Percentiles rank a stretch among this genome's conserved stretches.
Conservation (phyloP, 1,284 basidiomycete genomes). For the Neonothopanus nambi region DNA sequence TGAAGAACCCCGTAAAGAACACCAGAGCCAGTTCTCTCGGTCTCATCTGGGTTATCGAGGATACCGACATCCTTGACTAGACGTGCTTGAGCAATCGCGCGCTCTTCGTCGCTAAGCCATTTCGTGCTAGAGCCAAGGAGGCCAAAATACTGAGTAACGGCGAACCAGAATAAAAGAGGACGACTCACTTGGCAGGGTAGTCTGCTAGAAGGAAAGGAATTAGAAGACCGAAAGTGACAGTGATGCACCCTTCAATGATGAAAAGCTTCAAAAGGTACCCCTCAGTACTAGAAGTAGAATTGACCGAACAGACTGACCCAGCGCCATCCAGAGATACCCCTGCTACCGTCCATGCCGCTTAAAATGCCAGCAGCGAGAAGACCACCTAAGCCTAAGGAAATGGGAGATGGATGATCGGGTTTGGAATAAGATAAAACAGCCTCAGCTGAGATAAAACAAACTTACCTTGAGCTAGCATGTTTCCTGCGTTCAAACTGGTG, state of each 20-base stretch:
- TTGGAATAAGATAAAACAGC: too few relatives aligned
- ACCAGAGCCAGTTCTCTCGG: conserved; percentile 18
- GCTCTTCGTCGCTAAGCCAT: conserved; percentile 18
- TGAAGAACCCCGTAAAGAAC: conserved; percentile 31
- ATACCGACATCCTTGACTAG: conserved; percentile 20
- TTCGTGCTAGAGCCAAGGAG: too few relatives aligned
- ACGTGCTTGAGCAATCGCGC: conserved; percentile 20
- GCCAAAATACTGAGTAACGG: too few relatives aligned
- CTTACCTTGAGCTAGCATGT: conserved; percentile 19
- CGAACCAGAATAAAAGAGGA: too few relatives aligned
- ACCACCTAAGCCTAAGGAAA: conserved; percentile 34
- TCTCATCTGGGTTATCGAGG: conserved; percentile 19
- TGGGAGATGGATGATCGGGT: too few relatives aligned
- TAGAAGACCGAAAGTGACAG: conserved; percentile 19
- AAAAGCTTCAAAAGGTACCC: conserved; percentile 20
- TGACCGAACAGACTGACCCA: conserved; percentile 20
- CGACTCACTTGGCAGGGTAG: conserved; percentile 18
- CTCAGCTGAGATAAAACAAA: too few relatives aligned
- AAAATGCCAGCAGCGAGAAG: conserved; percentile 42
- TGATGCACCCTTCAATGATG: conserved; percentile 22
- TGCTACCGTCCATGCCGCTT: conserved; percentile 43
- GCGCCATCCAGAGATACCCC: conserved; percentile 45
- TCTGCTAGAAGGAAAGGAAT: conserved; percentile 22
- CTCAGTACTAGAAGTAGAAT: too few relatives aligned
- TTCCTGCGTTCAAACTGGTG: conserved; percentile 19